Evolutionary conservation across 1,284 basidiomycete species (phyloP).

Genomic region (Thelephora terrestris): DNA sequence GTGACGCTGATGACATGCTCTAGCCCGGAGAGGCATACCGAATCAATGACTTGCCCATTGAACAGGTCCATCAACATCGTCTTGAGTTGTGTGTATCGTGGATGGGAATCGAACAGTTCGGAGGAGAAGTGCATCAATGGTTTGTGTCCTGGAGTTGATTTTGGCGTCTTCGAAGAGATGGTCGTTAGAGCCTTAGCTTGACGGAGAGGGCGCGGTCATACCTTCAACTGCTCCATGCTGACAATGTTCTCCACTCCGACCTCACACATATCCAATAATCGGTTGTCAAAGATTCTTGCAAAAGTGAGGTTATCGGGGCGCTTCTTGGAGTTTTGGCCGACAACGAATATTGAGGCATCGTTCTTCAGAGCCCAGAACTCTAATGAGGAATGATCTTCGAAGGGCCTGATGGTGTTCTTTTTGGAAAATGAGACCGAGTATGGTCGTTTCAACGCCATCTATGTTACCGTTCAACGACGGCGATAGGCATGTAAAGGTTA

Average conservation of each 20-base stretch:
- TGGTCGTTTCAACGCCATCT: constrained; percentile 91
- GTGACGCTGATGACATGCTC: constrained; percentile 90
- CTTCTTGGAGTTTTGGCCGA: constrained; percentile 94
- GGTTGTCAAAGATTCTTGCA: constrained; percentile 80
- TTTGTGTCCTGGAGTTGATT: constrained; percentile 85
- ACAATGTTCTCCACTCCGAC: constrained; percentile 78
- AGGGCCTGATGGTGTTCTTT: constrained; percentile 89
- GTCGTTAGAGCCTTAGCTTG: neutral
- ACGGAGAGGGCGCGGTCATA: constrained; percentile 25
- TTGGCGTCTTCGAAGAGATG: constrained; percentile 48
- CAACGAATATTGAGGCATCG: constrained; percentile 85
- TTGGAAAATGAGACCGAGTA: constrained; percentile 89
- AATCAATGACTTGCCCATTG: constrained; percentile 78
- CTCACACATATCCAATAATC: constrained; percentile 93
- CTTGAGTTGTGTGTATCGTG: constrained; percentile 87
- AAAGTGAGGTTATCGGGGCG: constrained; percentile 84
- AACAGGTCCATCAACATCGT: constrained; percentile 88
- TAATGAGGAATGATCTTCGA: constrained; percentile 77
- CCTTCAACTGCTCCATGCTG: constrained; percentile 79
- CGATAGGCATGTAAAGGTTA: neutral
- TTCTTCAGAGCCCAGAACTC: constrained; percentile 95
- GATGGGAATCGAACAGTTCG: constrained; percentile 86
- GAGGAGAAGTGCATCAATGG: constrained; percentile 95
- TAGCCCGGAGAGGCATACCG: constrained; percentile 76
- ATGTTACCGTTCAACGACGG: constrained; percentile 7